phyloP scores from a whole-genome alignment of 2,329 filamentous ascomycete genomes.

The Annulohypoxylon truncatum region DNA sequence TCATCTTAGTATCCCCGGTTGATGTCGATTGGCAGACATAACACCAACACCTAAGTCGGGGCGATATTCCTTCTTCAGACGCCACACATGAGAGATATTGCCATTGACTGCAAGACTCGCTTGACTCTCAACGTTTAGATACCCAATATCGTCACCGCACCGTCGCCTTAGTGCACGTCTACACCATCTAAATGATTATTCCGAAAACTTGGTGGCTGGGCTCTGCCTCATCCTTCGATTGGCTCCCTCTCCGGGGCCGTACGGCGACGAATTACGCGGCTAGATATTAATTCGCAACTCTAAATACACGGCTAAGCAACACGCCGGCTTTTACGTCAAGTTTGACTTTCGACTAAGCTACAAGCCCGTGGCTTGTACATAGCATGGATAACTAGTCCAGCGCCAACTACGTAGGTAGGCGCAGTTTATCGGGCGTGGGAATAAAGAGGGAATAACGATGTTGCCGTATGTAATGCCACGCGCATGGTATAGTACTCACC shows the following conservation, averaged over 20 bases:
- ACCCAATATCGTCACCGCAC: slow-evolving; percentile 3
- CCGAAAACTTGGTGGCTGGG: slow-evolving; percentile 4
- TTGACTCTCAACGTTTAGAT: background rate
- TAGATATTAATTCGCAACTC: slow-evolving; percentile 11
- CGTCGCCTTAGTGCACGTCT: background rate
- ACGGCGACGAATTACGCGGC: slow-evolving; percentile 28
- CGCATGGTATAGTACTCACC: too few relatives aligned
- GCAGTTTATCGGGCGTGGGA: background rate
- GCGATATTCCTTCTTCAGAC: background rate
- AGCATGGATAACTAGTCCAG: background rate
- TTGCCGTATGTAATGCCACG: too few relatives aligned
- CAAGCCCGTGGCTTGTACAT: background rate
- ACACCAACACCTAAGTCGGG: background rate
- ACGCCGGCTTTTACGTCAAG: background rate
- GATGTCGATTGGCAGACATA: background rate
- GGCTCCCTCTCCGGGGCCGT: slow-evolving; percentile 3
- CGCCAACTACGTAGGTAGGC: background rate
- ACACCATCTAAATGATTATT: background rate
- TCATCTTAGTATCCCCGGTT: background rate
- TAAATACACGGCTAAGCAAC: slow-evolving; percentile 8
- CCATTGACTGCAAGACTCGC: background rate
- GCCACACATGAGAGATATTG: background rate
- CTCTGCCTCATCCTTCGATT: slow-evolving; percentile 27
- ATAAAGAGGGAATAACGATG: slow-evolving; percentile 4
- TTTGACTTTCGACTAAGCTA: slow-evolving; percentile 16